A percentile compares a stretch with the other conserved stretches of the same genome.
Evolutionary conservation across 139 green algal species (phyloP).

Genomic region (Micractinium sp.): DNA sequence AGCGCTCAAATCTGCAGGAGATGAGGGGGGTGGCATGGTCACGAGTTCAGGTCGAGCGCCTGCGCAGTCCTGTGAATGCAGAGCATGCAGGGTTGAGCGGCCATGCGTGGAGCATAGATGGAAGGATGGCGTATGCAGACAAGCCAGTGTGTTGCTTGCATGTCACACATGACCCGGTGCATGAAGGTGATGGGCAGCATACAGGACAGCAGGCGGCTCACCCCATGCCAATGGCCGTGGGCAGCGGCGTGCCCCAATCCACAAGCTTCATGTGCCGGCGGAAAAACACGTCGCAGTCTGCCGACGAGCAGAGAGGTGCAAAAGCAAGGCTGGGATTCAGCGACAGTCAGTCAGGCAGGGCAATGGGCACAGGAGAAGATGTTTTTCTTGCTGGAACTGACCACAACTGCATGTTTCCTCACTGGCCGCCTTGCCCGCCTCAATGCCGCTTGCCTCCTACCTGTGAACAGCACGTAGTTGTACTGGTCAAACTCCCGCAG

Average conservation of each 20-base stretch:
- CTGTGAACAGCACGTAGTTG: constrained; percentile 32
- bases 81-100: neutral
- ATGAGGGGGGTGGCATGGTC: neutral
- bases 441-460: neutral
- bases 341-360: neutral
- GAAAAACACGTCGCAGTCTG: constrained; percentile 33
- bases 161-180: neutral
- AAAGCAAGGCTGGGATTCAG: too few species aligned
- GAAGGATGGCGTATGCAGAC: neutral
- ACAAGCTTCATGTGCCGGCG: constrained; percentile 28
- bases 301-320: too few species aligned
- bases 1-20: constrained; percentile 1
- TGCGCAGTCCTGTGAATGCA: neutral
- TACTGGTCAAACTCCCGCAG: constrained; percentile 29
- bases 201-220: neutral
- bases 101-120: neutral
- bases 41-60: neutral
- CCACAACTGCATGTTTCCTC: neutral
- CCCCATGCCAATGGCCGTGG: constrained; percentile 19
- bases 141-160: too few species aligned
- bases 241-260: constrained; percentile 25
- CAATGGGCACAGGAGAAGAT: neutral
- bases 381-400: neutral
- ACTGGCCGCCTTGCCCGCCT: neutral
- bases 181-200: too few species aligned